A percentile compares a stretch with the other conserved stretches of the same genome.
Conservation (phyloP, 495 filamentous ascomycete species). For the Aspergillus steynii region DNA sequence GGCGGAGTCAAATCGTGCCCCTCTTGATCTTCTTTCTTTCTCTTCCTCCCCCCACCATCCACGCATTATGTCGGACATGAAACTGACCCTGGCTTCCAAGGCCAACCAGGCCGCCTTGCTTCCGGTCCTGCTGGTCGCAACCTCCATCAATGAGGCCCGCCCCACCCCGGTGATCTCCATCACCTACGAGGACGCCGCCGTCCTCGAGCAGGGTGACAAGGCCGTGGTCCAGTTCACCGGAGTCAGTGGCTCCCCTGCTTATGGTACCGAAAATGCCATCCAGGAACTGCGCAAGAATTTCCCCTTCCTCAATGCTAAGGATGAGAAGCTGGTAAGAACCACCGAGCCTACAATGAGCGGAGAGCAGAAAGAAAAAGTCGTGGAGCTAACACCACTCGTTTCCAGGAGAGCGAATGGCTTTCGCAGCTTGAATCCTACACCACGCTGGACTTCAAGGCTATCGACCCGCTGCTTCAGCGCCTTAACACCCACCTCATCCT, state of each 20-base stretch:
- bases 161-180: constrained; percentile 46
- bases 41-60: constrained; percentile 22
- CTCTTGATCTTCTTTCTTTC: constrained; percentile 8
- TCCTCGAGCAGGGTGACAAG: constrained; percentile 45
- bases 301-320: constrained; percentile 46
- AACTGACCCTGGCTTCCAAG: constrained; percentile 59
- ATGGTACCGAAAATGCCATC: constrained; percentile 40
- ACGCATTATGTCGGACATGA: constrained; percentile 35
- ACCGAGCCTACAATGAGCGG: not conserved
- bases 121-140: constrained; percentile 50
- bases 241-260: constrained; percentile 30
- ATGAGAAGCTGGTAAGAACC: constrained; percentile 41
- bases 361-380: not conserved
- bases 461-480: constrained; percentile 71
- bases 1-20: constrained; percentile 19
- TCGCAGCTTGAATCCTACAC: constrained; percentile 51
- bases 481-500: constrained; percentile 86
- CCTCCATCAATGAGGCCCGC: constrained; percentile 50
- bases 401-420: constrained; percentile 58
- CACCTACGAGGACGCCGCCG: constrained; percentile 48
- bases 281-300: constrained; percentile 42
- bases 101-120: constrained; percentile 57
- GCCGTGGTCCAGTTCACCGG: constrained; percentile 40
- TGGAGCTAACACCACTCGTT: not conserved
- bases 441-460: constrained; percentile 71